Conservation (phyloP, 2,329 filamentous ascomycete species). For the Arthrobotrys conoides region DNA sequence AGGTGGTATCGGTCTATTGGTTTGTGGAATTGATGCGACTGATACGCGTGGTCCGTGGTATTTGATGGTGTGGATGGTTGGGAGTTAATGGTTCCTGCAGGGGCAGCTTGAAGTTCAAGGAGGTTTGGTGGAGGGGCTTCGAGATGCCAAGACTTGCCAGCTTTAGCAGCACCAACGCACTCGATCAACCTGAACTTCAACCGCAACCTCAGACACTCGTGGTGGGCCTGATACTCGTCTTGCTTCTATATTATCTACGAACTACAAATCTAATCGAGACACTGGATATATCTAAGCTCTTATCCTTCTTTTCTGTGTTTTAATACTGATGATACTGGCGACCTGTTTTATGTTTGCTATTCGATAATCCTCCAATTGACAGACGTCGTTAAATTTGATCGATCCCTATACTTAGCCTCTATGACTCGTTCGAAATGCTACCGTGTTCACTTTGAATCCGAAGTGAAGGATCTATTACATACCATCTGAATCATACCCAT, state of each 20-base stretch:
- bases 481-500: not conserved
- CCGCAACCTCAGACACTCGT: no score
- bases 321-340: no score
- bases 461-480: not conserved
- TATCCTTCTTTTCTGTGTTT: no score
- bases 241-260: no score
- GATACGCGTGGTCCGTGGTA: conserved; percentile 30
- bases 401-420: no score
- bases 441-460: not conserved
- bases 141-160: conserved; percentile 42
- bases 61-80: conserved; percentile 15
- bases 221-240: no score
- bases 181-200: not conserved
- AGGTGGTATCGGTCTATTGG: conserved; percentile 1
- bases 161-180: conserved; percentile 30
- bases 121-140: conserved; percentile 37
- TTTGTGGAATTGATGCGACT: conserved; percentile 5
- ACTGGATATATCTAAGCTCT: no score
- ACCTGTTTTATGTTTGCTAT: not conserved
- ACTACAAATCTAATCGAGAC: no score
- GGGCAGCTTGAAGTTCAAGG: conserved; percentile 18
- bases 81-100: conserved; percentile 30
- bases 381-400: no score
- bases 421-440: not conserved
- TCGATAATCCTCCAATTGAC: not conserved